Evolutionary conservation across 2,329 filamentous ascomycete genomes (phyloP), one percentile per base, ranked within the genome.

Genomic region (Fusarium napiforme): DNA sequence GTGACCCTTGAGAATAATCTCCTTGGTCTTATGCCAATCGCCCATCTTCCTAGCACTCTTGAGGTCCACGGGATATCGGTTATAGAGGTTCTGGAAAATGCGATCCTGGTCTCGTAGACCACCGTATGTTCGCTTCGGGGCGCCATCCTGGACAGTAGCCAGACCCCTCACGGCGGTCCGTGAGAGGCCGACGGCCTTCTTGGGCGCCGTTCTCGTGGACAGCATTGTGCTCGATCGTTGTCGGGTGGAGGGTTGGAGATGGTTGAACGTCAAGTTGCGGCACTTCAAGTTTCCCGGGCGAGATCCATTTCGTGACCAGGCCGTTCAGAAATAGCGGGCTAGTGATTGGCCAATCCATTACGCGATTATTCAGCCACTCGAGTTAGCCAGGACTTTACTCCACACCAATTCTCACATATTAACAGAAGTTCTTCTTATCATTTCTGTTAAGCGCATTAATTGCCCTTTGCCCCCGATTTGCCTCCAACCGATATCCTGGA

Each of bases 11-110:
- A 94, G 86, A 67, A 99, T 84, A 66, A 99, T 99, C 83, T 99
- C 96, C 89, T 99, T 99, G 63, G 96, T 99, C 89, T 97, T 97
- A 87, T 99, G 91, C 96, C 96, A 99, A 84, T 98, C 96, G 78
- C 96, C 96, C 89, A 97, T 97, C 86, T 97, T 97, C 92, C 94
- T 95, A 60, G 96, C 95, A 81, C 91, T 94, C 87, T 96, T 96
- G 78, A 99, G 86, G 83, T 98, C 95, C 72, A 95, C 89, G 59
- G 94, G 95, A 85, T 94, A 94, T 82, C 96, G 94, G 80, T 94
- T 92, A 86, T 99, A 99, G 67, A 99, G 89, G 86, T 99, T 99
- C 87, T 97, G 95, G 86, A 99, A 99, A 85, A 99, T 99, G 79
- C 96, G 92, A 86, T 99, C 96, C 87, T 98, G 95, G 83, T 99